Percentiles rank a stretch among this genome's conserved stretches.
Evolutionary conservation across 2,329 filamentous ascomycete genomes (phyloP).

Genomic region (Colletotrichum tropicale): DNA sequence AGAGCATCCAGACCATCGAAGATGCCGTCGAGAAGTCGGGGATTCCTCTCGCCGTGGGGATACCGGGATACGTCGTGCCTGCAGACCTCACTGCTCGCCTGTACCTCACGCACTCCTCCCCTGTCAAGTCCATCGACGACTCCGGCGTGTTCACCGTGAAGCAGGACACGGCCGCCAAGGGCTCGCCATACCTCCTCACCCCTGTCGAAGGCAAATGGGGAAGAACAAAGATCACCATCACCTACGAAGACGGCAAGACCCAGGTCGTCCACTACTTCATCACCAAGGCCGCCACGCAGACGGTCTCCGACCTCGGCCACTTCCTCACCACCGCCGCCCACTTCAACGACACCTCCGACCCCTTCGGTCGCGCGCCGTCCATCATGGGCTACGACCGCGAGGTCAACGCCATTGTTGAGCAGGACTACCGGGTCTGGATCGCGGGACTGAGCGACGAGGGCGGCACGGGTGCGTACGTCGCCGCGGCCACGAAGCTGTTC

Average conservation of each 20-base stretch:
- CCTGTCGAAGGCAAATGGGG: constrained; percentile 52
- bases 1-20: constrained; percentile 47
- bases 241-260: constrained; percentile 48
- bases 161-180: constrained; percentile 3
- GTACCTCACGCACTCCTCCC: constrained; percentile 43
- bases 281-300: constrained; percentile 48
- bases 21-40: constrained; percentile 46
- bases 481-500: constrained; percentile 59
- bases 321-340: constrained; percentile 61
- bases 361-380: constrained; percentile 58
- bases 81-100: constrained; percentile 49
- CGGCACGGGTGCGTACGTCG: constrained; percentile 60
- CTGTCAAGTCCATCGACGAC: constrained; percentile 42
- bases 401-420: constrained; percentile 43
- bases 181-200: constrained; percentile 42
- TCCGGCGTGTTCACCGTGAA: constrained; percentile 35
- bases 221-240: constrained; percentile 49
- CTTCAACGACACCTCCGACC: constrained; percentile 55
- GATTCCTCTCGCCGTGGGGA: constrained; percentile 53
- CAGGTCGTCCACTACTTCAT: constrained; percentile 64
- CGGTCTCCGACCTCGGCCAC: constrained; percentile 49
- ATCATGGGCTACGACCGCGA: constrained; percentile 63
- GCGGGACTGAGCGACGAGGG: constrained; percentile 65
- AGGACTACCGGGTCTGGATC: constrained; percentile 60
- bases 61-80: constrained; percentile 61